Base-by-base conservation (phyloP, 306 rosid species). In the Casuarina glauca region DNA sequence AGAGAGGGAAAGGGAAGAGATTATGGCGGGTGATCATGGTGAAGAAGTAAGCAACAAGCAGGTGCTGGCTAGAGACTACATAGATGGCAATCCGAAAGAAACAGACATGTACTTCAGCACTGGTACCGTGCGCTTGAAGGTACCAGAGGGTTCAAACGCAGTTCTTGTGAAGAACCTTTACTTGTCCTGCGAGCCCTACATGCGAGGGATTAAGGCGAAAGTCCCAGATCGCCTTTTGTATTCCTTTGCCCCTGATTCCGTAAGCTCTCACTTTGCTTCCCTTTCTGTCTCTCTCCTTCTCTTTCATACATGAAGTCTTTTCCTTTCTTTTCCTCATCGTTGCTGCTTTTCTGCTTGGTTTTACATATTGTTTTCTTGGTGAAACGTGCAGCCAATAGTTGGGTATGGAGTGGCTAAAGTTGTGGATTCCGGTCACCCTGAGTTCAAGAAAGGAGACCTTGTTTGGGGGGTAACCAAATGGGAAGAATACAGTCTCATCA, bases 111-210 rank as follows among this genome's bases (percentile, higher is more conserved):
- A 85, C 61, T 54, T 85, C 7, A 73, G 46, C 19, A 61, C 45
- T 69, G 62, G 74, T 5, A 74, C 81, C 60, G 69, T 82, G 44
- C 79, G 51, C 64, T 66, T 87, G 70, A 49, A 82, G 41, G 85
- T 91, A 72, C 78, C 55, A 63, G 81, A 46, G 51, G 64, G 75
- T 73, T 79, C 88, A 35, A 70, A 81, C 48, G 78, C 86, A 45
- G 80, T 91, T 52, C 71, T 88, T 66, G 89, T 91, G 2, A 89
- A 91, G 73, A 89, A 90, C 46, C 85, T 91, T 2, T 84, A 84
- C 87, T 80, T 91, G 38, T 87, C 94, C 19, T 88, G 94, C 54
- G 97, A 91, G 68, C 97, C 97, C 38, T 86, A 73, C 85, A 82
- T 88, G 91, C 79, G 87, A 54, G 76, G 86, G 77, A 64, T 1